phyloP scores from a whole-genome alignment of 352 stramenopile species.

The Phytophthora pluvialis region DNA sequence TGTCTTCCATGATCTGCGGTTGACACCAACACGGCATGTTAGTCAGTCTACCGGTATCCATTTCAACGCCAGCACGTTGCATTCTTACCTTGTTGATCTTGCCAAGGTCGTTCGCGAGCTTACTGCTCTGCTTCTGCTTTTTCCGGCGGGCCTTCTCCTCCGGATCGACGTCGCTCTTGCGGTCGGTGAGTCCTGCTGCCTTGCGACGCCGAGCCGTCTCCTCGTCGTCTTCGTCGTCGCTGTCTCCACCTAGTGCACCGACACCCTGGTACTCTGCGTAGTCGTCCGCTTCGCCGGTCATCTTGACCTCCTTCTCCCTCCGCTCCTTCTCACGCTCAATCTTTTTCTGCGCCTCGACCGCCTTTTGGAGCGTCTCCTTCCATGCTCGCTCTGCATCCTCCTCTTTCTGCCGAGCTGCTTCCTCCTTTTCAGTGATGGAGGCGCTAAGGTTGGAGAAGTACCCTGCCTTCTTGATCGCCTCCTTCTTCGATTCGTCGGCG shows the following conservation, averaged over 20 bases:
- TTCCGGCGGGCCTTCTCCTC: slow-evolving; percentile 52
- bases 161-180: slow-evolving; percentile 30
- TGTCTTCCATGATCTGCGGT: slow-evolving; percentile 44
- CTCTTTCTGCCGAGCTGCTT: slow-evolving; percentile 48
- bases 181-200: slow-evolving; percentile 32
- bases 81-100: slow-evolving; percentile 77
- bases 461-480: slow-evolving; percentile 32
- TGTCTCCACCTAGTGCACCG: slow-evolving; percentile 41
- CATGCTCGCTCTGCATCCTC: slow-evolving; percentile 53
- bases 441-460: slow-evolving; percentile 82
- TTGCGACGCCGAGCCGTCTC: slow-evolving; percentile 42
- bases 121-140: slow-evolving; percentile 74
- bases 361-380: slow-evolving; percentile 68
- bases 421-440: slow-evolving; percentile 63
- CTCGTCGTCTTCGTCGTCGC: slow-evolving; percentile 69
- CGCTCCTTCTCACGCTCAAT: slow-evolving; percentile 47
- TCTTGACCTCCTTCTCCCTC: slow-evolving; percentile 48
- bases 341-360: slow-evolving; percentile 50
- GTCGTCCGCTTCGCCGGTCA: slow-evolving; percentile 45
- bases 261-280: slow-evolving; percentile 69
- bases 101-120: slow-evolving; percentile 69
- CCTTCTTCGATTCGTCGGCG: slow-evolving; percentile 13
- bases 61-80: slow-evolving; percentile 5
- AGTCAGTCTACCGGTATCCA: neutral
- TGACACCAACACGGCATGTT: slow-evolving; percentile 1